phyloP scores from a whole-genome alignment of 768 basidiomycete species.

The Boletales sp. region DNA sequence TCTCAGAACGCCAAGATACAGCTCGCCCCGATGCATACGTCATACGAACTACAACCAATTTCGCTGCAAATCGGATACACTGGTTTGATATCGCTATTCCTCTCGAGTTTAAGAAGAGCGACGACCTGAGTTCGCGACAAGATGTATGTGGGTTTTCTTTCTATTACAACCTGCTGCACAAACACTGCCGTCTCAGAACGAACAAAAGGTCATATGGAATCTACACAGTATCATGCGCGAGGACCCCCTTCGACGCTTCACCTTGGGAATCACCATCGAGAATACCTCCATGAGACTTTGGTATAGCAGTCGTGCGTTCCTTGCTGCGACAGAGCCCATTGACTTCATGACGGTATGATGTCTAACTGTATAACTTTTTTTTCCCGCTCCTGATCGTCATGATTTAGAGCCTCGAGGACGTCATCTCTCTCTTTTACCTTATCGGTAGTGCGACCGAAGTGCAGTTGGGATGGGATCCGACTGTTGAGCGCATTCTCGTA shows the following conservation, averaged over 20 bases:
- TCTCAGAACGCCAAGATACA: background rate
- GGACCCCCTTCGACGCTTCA: slow-evolving; percentile 24
- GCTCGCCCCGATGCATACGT: slow-evolving; percentile 5
- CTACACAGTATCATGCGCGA: slow-evolving; percentile 25
- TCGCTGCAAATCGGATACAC: background rate
- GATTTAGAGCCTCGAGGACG: background rate
- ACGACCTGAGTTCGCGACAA: background rate
- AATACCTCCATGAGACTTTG: slow-evolving; percentile 25
- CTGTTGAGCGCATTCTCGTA: background rate
- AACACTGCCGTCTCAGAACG: slow-evolving; percentile 2
- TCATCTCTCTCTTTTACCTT: slow-evolving; percentile 8
- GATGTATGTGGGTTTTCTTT: background rate
- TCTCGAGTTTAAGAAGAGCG: slow-evolving; percentile 11
- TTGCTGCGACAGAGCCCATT: background rate
- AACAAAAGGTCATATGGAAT: slow-evolving; percentile 24
- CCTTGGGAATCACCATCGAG: slow-evolving; percentile 29
- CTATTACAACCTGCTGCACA: background rate
- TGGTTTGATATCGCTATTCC: slow-evolving; percentile 11
- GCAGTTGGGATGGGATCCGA: slow-evolving; percentile 11
- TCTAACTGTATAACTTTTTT: background rate
- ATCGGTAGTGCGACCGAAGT: background rate
- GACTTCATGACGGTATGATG: background rate
- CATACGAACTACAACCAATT: too few species aligned
- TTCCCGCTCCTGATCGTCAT: background rate
- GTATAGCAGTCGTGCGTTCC: slow-evolving; percentile 8